Evolutionary conservation across 495 filamentous ascomycete genomes (phyloP), one percentile per base, ranked within the genome.

Genomic region (Penicillium samsonianum): DNA sequence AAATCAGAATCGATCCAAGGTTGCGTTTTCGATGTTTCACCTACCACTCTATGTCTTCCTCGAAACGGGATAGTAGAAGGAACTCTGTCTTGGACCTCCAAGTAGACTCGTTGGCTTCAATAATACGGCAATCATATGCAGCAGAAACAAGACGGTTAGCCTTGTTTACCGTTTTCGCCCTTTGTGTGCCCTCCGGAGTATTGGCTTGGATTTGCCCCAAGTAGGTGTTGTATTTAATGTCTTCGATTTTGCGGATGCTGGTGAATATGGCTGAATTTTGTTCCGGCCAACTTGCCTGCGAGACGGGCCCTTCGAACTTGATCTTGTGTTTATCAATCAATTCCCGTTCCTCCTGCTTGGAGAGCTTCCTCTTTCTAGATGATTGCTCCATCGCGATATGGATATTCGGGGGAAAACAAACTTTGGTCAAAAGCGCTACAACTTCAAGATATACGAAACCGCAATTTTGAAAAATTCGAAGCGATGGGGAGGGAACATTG

Each of bases 21-120:
- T 38, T 38, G n/a, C 6, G 12, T 14, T 38, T 38, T 38, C 35
- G 35, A 38, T 38, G 35, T 38, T 38, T 38, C 35, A 38, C 35
- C 35, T n/a, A 38, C 35, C 35, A 38, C 35, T 38, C 35, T 38
- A 38, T 38, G 35, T 38, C 35, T 38, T 38, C 35, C 35, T 38
- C 35, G 6, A 38, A 38, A 38, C 5, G 12, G 35, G 6, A 4
- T 14, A 38, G 35, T 38, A 38, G 35, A n/a, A 10, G 35, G 35
- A n/a, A 38, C 35, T 38, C 35, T n/a, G n/a, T 38, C 35, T n/a
- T 38, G 35, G 35, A 38, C 35, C 35, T 38, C 35, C 35, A 38
- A 38, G 35, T n/a, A 38, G 7, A 1, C 35, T 38, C 35, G 5
- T 38, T 38, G 12, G 35, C 35, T 38, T 38, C 35, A 38, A 38